These are phyloP conservation scores for Penicillium bovifimosum DNA, from an alignment of 495 filamentous ascomycete species.

Conservation along the genomic window DNA sequence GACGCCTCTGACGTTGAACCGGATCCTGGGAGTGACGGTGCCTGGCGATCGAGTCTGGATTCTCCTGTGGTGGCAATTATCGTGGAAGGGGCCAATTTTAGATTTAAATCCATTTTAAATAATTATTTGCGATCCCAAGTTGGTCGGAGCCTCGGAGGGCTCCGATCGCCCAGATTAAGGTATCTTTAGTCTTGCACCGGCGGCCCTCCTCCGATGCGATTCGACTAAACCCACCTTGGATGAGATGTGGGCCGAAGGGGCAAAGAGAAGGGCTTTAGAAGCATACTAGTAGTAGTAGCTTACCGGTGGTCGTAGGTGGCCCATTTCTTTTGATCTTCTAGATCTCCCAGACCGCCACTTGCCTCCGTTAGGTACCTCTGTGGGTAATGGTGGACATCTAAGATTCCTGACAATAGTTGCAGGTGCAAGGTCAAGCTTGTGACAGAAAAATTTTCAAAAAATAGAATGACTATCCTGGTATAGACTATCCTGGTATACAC, in stretches of 20 bases:
- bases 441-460: not conserved
- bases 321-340: constrained; percentile 4
- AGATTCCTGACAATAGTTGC: not conserved
- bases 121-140: no score
- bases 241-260: not conserved
- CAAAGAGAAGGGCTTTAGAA: not conserved
- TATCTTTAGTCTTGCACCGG: not conserved
- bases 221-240: not conserved
- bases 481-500: constrained; percentile 14
- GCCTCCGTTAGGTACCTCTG: constrained; percentile 13
- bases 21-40: constrained; percentile 4
- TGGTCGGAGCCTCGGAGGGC: not conserved
- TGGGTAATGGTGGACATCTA: not conserved
- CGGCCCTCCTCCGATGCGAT: not conserved
- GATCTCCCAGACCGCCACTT: constrained; percentile 20
- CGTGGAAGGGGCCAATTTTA: not conserved
- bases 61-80: constrained; percentile 12
- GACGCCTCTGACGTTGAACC: constrained; percentile 23
- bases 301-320: not conserved
- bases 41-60: constrained; percentile 24
- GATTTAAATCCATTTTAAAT: not conserved
- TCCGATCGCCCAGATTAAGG: not conserved
- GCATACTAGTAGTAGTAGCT: no score
- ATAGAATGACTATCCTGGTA: constrained; percentile 11
- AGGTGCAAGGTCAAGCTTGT: not conserved